These are phyloP conservation scores for Plasmodium coatneyi DNA, from an alignment of 169 alveolate species.

Conservation along the genomic window DNA sequence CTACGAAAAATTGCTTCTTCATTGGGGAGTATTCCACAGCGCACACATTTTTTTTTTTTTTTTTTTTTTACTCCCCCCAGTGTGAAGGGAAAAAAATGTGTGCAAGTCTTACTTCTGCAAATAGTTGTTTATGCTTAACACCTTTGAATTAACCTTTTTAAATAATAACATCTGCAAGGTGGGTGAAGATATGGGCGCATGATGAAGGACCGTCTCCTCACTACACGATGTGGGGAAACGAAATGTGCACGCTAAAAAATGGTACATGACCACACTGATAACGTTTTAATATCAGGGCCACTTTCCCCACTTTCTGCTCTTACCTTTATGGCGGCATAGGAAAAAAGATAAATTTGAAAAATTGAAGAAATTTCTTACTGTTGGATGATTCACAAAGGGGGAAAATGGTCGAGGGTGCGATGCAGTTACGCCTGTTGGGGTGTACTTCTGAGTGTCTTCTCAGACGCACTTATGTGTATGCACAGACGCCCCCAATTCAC, in stretches of 20 bases:
- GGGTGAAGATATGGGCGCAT: not conserved
- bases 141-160: slow-evolving; percentile 74
- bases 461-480: not conserved
- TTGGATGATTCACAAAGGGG: not conserved
- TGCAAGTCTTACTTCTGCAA: slow-evolving; percentile 38
- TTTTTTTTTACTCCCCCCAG: not conserved
- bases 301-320: not conserved
- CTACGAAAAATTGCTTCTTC: not conserved
- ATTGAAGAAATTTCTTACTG: not conserved
- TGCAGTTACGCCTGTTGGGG: not conserved
- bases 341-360: not conserved
- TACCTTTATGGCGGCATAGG: not conserved
- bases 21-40: not conserved
- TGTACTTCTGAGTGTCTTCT: not conserved
- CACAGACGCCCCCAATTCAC: not conserved
- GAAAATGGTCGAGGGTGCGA: not conserved
- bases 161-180: slow-evolving; percentile 53
- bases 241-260: not conserved
- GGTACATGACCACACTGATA: not conserved
- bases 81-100: not conserved
- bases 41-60: not conserved
- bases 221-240: not conserved
- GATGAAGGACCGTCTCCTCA: not conserved
- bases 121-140: slow-evolving; percentile 72
- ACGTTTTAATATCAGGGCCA: not conserved